Evolutionary conservation across 2,329 filamentous ascomycete genomes (phyloP).

Genomic region (Exophiala viscosa): DNA sequence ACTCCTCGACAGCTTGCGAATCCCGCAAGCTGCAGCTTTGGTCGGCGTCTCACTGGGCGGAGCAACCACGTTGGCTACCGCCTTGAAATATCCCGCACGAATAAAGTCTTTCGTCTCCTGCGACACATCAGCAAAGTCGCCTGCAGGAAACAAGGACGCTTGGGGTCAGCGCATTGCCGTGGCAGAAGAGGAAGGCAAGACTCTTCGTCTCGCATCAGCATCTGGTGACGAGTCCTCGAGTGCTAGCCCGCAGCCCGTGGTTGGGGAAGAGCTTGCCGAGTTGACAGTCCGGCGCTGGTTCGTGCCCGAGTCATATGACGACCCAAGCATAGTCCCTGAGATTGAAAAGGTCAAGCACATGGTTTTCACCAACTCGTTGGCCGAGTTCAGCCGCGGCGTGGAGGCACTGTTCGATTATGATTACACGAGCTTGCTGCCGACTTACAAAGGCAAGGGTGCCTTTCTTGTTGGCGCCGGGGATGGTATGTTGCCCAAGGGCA

Average conservation of each 20-base stretch:
- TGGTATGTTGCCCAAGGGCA: conserved; percentile 71
- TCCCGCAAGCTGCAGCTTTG: conserved; percentile 62
- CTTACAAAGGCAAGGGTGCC: conserved; percentile 8
- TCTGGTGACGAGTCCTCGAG: conserved; percentile 33
- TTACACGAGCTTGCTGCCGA: conserved; percentile 10
- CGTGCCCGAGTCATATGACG: conserved; percentile 55
- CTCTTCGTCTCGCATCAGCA: conserved; percentile 2
- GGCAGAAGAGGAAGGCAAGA: conserved; percentile 54
- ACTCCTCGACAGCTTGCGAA: conserved; percentile 66
- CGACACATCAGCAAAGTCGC: conserved; percentile 73
- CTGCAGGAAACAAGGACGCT: conserved; percentile 68
- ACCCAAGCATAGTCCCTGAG: conserved; percentile 45
- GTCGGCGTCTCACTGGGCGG: conserved; percentile 80
- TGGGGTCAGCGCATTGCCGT: conserved; percentile 74
- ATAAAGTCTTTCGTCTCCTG: conserved; percentile 65
- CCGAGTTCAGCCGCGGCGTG: conserved; percentile 52
- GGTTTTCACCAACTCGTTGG: conserved; percentile 65
- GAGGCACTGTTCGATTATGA: conserved; percentile 13
- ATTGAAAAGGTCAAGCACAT: conserved; percentile 62
- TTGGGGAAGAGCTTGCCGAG: conserved; percentile 61
- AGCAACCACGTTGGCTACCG: conserved; percentile 71
- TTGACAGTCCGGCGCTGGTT: conserved; percentile 77
- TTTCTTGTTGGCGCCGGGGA: conserved; percentile 43
- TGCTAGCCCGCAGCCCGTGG: conserved; percentile 51
- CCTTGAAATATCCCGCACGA: conserved; percentile 60